A percentile compares a stretch with the other conserved stretches of the same genome.
Evolutionary conservation across 2,329 filamentous ascomycete genomes (phyloP).

Genomic region (Pestalotiopsis sp.): DNA sequence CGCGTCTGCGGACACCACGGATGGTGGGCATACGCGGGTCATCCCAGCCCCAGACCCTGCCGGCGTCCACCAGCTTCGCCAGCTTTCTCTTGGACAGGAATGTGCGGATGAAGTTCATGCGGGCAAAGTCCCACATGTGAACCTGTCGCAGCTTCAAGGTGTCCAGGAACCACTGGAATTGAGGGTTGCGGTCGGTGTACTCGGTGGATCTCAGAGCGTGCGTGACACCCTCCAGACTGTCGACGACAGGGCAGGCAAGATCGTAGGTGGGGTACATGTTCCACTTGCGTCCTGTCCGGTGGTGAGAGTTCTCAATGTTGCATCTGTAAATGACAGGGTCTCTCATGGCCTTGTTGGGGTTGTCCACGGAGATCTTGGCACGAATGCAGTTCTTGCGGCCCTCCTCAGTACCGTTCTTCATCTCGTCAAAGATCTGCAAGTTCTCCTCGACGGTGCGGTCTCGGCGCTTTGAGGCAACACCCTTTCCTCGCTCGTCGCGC

Average conservation of each 20-base stretch:
- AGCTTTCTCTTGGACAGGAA: constrained; percentile 87
- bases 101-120: constrained; percentile 83
- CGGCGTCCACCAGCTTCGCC: constrained; percentile 78
- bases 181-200: constrained; percentile 84
- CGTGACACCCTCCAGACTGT: constrained; percentile 80
- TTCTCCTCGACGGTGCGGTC: constrained; percentile 82
- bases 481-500: constrained; percentile 81
- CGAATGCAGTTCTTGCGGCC: constrained; percentile 89
- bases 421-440: constrained; percentile 84
- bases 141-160: constrained; percentile 75
- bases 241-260: constrained; percentile 81
- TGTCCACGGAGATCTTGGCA: constrained; percentile 89
- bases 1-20: constrained; percentile 75
- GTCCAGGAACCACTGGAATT: constrained; percentile 85
- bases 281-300: constrained; percentile 79
- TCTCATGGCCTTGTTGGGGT: constrained; percentile 93
- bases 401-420: constrained; percentile 83
- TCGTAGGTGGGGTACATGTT: constrained; percentile 90
- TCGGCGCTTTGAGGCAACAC: constrained; percentile 79
- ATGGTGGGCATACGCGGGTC: constrained; percentile 87
- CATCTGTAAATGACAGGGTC: constrained; percentile 98
- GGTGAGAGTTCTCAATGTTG: constrained; percentile 70
- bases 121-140: constrained; percentile 83
- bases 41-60: constrained; percentile 82
- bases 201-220: constrained; percentile 84